Evolutionary conservation across 2,329 filamentous ascomycete genomes (phyloP).

Genomic region (Epichloe scottii): DNA sequence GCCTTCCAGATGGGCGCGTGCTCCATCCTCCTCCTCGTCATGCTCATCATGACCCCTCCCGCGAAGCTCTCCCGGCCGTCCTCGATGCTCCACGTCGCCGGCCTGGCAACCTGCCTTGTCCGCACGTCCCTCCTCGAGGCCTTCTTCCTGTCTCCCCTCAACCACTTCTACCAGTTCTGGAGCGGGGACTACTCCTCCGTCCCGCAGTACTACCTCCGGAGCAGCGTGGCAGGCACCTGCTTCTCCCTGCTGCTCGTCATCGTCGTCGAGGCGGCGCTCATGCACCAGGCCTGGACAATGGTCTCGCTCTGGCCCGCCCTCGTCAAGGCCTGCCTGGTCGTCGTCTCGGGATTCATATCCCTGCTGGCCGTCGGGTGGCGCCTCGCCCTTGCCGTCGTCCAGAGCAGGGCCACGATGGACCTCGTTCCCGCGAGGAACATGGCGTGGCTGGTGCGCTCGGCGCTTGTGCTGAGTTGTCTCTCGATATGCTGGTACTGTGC

Average conservation of each 20-base stretch:
- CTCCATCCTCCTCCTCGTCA: slow-evolving; percentile 48
- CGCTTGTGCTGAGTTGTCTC: slow-evolving; percentile 26
- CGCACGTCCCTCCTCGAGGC: slow-evolving; percentile 44
- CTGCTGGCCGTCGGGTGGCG: slow-evolving; percentile 20
- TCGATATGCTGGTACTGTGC: slow-evolving; percentile 42
- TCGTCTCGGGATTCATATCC: slow-evolving; percentile 23
- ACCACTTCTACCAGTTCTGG: slow-evolving; percentile 48
- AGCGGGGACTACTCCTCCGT: slow-evolving; percentile 41
- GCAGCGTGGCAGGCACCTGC: slow-evolving; percentile 27
- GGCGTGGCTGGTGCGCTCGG: slow-evolving; percentile 27
- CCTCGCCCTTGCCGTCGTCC: slow-evolving; percentile 23
- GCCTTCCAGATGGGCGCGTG: slow-evolving; percentile 59
- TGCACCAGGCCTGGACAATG: slow-evolving; percentile 41
- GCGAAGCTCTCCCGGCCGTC: slow-evolving; percentile 52
- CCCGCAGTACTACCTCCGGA: slow-evolving; percentile 21
- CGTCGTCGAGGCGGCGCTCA: slow-evolving; percentile 33
- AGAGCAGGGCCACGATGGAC: slow-evolving; percentile 20
- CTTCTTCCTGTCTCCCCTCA: slow-evolving; percentile 49
- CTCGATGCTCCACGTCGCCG: slow-evolving; percentile 51
- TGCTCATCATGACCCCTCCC: slow-evolving; percentile 53
- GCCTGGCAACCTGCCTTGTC: slow-evolving; percentile 46
- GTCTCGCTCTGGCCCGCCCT: slow-evolving; percentile 32
- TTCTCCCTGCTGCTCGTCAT: slow-evolving; percentile 32
- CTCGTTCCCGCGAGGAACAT: slow-evolving; percentile 11
- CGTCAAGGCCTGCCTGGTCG: slow-evolving; percentile 19